Percentiles rank a stretch among this genome's conserved stretches.
Conservation (phyloP, 805 yeast genomes). For the Candida dajiaensis region DNA sequence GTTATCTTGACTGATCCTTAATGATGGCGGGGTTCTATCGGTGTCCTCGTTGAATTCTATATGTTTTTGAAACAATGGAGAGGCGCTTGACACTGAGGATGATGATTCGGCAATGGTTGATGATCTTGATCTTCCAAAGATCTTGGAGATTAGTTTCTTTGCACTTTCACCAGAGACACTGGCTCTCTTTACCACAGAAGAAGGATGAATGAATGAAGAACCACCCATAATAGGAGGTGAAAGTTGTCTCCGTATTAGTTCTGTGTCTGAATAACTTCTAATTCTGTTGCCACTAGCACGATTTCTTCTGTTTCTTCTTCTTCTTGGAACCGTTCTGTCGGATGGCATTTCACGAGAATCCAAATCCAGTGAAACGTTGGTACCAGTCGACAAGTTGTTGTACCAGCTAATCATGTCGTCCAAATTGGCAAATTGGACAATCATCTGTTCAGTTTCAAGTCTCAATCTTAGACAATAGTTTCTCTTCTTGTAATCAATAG, state of each 20-base stretch:
- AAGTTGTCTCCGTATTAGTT: constrained; percentile 21
- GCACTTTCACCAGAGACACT: constrained; percentile 12
- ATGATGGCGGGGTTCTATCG: neutral
- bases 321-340: constrained; percentile 75
- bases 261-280: constrained; percentile 24
- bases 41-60: neutral
- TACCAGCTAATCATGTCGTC: constrained; percentile 78
- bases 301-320: constrained; percentile 32
- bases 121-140: constrained; percentile 9
- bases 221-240: constrained; percentile 13
- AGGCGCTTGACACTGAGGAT: neutral
- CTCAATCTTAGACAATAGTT: constrained; percentile 67
- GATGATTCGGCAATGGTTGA: neutral
- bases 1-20: neutral
- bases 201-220: neutral
- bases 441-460: constrained; percentile 76
- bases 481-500: constrained; percentile 74
- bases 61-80: neutral
- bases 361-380: constrained; percentile 74
- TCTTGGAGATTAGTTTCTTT: constrained; percentile 5
- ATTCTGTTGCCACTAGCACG: constrained; percentile 12
- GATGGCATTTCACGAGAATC: constrained; percentile 65
- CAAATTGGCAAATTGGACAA: constrained; percentile 56
- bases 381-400: constrained; percentile 63
- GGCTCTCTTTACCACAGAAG: constrained; percentile 12